Evolutionary conservation across 805 yeast genomes (phyloP), one percentile per base, ranked within the genome.

Genomic region (Saturnispora bothae): DNA sequence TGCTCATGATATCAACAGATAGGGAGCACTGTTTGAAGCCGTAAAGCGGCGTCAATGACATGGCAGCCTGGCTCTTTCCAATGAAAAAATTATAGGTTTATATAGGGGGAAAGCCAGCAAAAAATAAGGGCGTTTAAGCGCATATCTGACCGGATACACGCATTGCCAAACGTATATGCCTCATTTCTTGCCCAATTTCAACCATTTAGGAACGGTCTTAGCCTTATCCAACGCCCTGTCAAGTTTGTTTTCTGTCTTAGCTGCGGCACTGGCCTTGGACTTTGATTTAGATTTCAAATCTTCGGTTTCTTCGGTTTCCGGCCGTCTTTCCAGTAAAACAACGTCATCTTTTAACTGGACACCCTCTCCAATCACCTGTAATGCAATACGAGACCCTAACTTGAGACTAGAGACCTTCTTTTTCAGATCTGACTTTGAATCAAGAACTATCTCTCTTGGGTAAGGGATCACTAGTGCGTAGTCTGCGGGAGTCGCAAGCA

Each of bases 141-240:
- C n/a, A n/a, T n/a, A n/a, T n/a, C n/a, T n/a, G n/a, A n/a, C n/a
- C n/a, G n/a, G n/a, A n/a, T n/a, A n/a, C n/a, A n/a, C 25, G 25
- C 25, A 22, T 22, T 22, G 25, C 25, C 10, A 6, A 10, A 6
- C 10, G 25, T 22, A 22, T 10, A 22, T 22, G 25, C 25, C n/a
- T 15, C 18, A 37, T 28, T 37, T 37, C 33, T 37, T 37, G 13
- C 40, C 28, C 26, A 37, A 19, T 23, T 37, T 37, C 5, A 37
- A 27, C 35, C 34, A 37, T 27, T 37, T 37, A 12, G 40, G 35
- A 5, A 37, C 17, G 9, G 19, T 26, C 13, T 31, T 32, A 12
- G 12, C 18, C n/a, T 14, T 25, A 10, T 16, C 23, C 21, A n/a
- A 6, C 25, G 7, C 10, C 10, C 7, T 10, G 25, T 22, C 25